These are phyloP conservation scores for Przewalskia tangutica DNA, from an alignment of 257 asterid species.

Conservation along the genomic window DNA sequence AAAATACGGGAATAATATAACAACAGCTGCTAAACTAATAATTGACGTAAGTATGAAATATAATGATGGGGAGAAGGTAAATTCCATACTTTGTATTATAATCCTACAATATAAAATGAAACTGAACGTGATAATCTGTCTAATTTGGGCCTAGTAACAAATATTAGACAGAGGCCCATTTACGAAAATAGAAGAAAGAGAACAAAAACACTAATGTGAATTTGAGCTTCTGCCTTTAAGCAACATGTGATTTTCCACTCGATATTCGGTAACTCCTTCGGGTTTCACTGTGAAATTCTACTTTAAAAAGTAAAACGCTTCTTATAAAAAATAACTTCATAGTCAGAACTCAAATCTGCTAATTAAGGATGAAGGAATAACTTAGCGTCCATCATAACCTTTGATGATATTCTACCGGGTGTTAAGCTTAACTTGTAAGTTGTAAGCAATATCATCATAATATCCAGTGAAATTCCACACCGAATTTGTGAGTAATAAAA, in stretches of 20 bases:
- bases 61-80: background rate
- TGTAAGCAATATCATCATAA: no score
- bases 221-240: no score
- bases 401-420: background rate
- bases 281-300: rapidly evolving
- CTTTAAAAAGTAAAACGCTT: background rate
- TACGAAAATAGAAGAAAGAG: no score
- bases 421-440: background rate
- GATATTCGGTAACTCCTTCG: background rate
- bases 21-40: no score
- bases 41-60: no score
- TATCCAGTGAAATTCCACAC: no score
- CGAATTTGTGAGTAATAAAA: no score
- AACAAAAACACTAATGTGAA: no score
- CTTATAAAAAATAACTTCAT: background rate
- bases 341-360: background rate
- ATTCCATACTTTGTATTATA: no score
- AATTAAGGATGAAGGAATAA: background rate
- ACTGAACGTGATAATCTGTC: background rate
- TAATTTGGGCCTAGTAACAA: background rate
- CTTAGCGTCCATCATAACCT: background rate
- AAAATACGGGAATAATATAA: no score
- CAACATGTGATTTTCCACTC: background rate
- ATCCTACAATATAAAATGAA: background rate
- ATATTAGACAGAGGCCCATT: no score